Conservation (phyloP, 306 rosid species). For the Comarum palustre region DNA sequence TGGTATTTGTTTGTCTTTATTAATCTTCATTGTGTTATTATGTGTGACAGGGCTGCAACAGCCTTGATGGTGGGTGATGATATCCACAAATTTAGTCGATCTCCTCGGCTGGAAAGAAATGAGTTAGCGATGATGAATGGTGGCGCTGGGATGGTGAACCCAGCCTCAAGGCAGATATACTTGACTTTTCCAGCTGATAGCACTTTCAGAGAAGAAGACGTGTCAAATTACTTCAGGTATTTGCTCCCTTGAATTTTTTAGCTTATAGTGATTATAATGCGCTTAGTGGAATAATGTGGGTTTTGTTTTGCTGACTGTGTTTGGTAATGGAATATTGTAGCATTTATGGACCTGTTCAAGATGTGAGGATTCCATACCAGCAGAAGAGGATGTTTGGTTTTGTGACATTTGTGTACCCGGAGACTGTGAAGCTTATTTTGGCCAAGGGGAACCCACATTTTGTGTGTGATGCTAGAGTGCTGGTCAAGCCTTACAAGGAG, state of each 20-base stretch:
- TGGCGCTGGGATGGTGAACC: constrained; percentile 63
- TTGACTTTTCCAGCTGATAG: constrained; percentile 97
- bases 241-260: not conserved
- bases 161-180: constrained; percentile 95
- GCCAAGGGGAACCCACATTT: constrained; percentile 98
- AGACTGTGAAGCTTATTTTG: constrained; percentile 84
- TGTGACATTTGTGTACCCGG: constrained; percentile 86
- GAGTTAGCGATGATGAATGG: constrained; percentile 63
- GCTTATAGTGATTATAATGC: not conserved
- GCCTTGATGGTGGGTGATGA: constrained; percentile 90
- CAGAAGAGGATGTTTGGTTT: constrained; percentile 98
- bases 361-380: constrained; percentile 98
- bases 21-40: constrained; percentile 7
- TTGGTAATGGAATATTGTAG: constrained; percentile 33
- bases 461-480: constrained; percentile 95
- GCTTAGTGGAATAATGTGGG: not conserved
- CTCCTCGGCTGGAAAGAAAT: constrained; percentile 56
- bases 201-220: constrained; percentile 96
- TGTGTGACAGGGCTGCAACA: constrained; percentile 57
- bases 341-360: constrained; percentile 92
- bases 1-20: not conserved
- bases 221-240: constrained; percentile 91
- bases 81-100: constrained; percentile 66
- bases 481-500: constrained; percentile 98
- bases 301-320: constrained; percentile 15